These are phyloP conservation scores for Trichoderma citrinoviride DNA, from an alignment of 2,329 filamentous ascomycete genomes.

Conservation along the genomic window DNA sequence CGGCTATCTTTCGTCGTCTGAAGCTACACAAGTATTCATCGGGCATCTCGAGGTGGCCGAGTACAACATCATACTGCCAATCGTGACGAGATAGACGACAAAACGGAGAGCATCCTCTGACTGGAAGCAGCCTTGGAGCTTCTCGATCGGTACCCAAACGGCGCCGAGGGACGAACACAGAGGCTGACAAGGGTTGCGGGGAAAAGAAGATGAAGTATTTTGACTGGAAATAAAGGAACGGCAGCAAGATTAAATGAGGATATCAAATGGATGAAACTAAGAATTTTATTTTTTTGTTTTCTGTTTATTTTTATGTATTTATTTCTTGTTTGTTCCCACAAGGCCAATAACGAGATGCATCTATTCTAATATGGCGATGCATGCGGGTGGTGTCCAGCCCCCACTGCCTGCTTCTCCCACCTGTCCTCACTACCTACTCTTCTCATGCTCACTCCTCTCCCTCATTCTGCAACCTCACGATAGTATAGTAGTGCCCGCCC, in stretches of 20 bases:
- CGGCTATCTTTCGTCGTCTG: neutral
- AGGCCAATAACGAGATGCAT: neutral
- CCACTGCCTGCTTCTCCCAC: neutral
- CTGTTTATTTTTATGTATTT: neutral
- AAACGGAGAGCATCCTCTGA: no score
- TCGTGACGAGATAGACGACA: no score
- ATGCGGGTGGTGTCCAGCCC: constrained; percentile 9
- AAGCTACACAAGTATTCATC: neutral
- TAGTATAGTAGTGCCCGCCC: no score
- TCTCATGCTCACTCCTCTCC: neutral
- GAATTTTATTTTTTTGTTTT: neutral
- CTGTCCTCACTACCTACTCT: neutral
- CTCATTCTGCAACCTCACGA: neutral
- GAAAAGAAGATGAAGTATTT: neutral
- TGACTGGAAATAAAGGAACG: neutral
- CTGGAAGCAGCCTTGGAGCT: constrained; percentile 7
- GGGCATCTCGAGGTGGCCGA: neutral
- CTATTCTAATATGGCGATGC: constrained; percentile 17
- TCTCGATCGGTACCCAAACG: constrained; percentile 13
- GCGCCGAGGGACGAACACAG: neutral
- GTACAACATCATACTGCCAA: neutral
- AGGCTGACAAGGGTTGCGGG: neutral
- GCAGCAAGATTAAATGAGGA: neutral
- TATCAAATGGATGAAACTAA: neutral
- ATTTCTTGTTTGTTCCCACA: neutral